A percentile compares a stretch with the other conserved stretches of the same genome.
These are phyloP conservation scores for Saccharomyces hybrid DNA, from an alignment of 1,139 yeast genomes.

Conservation along the genomic window DNA sequence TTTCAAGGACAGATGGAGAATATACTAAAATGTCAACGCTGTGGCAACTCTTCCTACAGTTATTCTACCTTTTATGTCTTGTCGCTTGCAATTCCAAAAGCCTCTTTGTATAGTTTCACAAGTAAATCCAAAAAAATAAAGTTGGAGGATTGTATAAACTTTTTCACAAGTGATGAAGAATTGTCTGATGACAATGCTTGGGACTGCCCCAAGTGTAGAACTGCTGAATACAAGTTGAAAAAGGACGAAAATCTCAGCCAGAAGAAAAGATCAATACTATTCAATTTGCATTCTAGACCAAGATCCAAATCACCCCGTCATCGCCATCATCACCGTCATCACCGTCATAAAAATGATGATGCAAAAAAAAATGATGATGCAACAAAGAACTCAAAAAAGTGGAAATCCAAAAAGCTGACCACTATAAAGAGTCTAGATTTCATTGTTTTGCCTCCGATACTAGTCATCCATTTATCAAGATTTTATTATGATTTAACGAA, in stretches of 20 bases:
- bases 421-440: constrained; percentile 51
- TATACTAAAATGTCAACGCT: constrained; percentile 49
- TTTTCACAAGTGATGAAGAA: constrained; percentile 58
- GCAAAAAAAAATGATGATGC: not conserved
- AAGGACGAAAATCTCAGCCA: not conserved
- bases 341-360: not conserved
- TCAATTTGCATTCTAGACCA: not conserved
- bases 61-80: constrained; percentile 54
- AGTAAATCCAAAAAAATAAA: constrained; percentile 32
- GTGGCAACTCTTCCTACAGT: constrained; percentile 49
- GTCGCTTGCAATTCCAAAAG: constrained; percentile 55
- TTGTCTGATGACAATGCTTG: constrained; percentile 65
- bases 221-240: not conserved
- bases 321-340: not conserved
- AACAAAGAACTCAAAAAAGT: constrained; percentile 9
- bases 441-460: constrained; percentile 52
- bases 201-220: constrained; percentile 58
- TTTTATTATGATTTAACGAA: constrained; percentile 48
- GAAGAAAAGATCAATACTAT: not conserved
- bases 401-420: constrained; percentile 22
- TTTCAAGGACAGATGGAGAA: constrained; percentile 61
- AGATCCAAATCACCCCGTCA: not conserved
- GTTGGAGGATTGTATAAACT: constrained; percentile 52
- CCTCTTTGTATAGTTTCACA: constrained; percentile 14
- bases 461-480: constrained; percentile 55